A percentile compares a stretch with the other conserved stretches of the same genome.
These are phyloP conservation scores for Hymenoscyphus occultus DNA, from an alignment of 2,329 filamentous ascomycete genomes.

Conservation along the genomic window DNA sequence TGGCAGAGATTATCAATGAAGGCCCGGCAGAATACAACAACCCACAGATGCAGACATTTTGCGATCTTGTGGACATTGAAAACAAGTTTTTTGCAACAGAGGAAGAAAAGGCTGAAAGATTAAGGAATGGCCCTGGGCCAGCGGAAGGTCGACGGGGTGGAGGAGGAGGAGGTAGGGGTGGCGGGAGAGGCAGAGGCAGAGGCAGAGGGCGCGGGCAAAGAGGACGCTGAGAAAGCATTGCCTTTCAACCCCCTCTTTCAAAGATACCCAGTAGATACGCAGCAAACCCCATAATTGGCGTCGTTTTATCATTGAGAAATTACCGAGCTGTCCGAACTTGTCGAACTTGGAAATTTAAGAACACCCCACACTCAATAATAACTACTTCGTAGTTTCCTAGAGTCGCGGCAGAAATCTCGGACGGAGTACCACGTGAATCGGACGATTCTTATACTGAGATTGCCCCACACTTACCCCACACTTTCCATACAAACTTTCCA, in stretches of 20 bases:
- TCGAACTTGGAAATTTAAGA: background rate
- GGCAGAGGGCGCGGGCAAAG: constrained; percentile 39
- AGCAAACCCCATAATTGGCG: background rate
- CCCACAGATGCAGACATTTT: constrained; percentile 80
- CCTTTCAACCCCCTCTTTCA: constrained; percentile 9
- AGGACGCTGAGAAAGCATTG: constrained; percentile 13
- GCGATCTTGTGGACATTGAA: constrained; percentile 69
- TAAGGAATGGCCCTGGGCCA: constrained; percentile 54
- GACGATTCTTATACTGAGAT: background rate
- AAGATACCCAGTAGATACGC: constrained; percentile 23
- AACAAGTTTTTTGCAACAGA: constrained; percentile 74
- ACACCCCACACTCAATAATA: too few species aligned
- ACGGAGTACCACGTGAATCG: too few species aligned
- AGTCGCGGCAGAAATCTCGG: too few species aligned
- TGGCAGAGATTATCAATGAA: constrained; percentile 56
- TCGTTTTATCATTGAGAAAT: background rate
- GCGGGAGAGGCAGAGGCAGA: constrained; percentile 37
- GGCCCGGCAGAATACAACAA: constrained; percentile 81
- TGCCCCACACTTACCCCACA: background rate
- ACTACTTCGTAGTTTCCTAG: too few species aligned
- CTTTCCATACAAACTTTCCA: background rate
- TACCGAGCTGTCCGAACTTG: background rate
- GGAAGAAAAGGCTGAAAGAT: constrained; percentile 63
- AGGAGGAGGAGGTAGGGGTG: constrained; percentile 33
- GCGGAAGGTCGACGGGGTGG: constrained; percentile 35